These are phyloP conservation scores for Teratosphaeria gauchensis DNA, from an alignment of 2,329 filamentous ascomycete genomes.

Conservation along the genomic window DNA sequence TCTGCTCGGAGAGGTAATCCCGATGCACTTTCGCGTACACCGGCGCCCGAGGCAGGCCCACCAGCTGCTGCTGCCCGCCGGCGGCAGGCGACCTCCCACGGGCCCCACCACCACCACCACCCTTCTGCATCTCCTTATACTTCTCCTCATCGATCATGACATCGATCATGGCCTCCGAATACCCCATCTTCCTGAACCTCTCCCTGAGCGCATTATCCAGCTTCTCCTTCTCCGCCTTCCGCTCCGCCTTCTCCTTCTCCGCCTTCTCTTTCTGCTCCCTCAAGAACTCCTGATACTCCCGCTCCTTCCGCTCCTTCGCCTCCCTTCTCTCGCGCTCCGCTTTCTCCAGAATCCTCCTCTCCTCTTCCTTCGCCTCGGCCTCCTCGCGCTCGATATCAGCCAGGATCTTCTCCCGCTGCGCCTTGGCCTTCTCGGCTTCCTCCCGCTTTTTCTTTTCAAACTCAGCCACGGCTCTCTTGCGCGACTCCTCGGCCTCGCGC, in stretches of 20 bases:
- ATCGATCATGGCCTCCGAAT: constrained; percentile 39
- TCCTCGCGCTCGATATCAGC: constrained; percentile 30
- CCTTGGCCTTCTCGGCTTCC: constrained; percentile 28
- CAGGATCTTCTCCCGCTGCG: constrained; percentile 31
- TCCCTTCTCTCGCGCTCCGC: constrained; percentile 27
- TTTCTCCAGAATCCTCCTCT: constrained; percentile 30
- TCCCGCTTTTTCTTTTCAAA: constrained; percentile 22
- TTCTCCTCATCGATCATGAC: constrained; percentile 39
- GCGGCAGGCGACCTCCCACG: constrained; percentile 2
- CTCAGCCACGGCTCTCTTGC: constrained; percentile 18
- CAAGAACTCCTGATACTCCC: constrained; percentile 29
- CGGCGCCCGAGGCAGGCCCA: constrained; percentile 14
- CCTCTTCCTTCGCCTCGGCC: constrained; percentile 31
- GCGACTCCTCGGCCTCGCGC: constrained; percentile 21
- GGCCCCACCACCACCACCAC: constrained; percentile 1
- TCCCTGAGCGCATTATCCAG: constrained; percentile 39
- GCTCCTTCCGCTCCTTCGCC: constrained; percentile 34
- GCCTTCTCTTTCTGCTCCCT: constrained; percentile 32
- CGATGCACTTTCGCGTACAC: constrained; percentile 40
- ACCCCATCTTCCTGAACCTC: constrained; percentile 35
- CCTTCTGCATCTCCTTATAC: constrained; percentile 25
- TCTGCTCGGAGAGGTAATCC: constrained; percentile 37
- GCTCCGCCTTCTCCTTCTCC: constrained; percentile 28
- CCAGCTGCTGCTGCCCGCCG: background rate
- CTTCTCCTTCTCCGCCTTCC: constrained; percentile 14